phyloP scores from a whole-genome alignment of 83 land plant species.

The Larix sibirica region DNA sequence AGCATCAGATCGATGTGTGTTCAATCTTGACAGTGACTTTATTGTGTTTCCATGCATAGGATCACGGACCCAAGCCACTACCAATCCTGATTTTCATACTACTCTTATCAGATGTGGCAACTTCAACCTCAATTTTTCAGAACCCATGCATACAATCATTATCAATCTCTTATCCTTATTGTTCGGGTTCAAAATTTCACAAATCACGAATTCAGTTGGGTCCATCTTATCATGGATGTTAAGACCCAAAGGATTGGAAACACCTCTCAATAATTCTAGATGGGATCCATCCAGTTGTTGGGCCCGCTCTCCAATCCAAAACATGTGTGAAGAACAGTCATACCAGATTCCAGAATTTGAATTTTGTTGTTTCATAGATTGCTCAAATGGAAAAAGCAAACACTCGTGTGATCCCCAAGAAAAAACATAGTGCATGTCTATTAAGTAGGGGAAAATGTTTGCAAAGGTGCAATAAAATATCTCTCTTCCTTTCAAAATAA shows the following conservation, averaged over 20 bases:
- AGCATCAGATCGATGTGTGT: conserved; percentile 61
- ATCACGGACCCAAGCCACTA: no score
- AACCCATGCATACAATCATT: no score
- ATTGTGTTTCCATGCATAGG: conserved; percentile 63
- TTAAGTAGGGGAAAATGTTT: no score
- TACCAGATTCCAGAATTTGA: conserved; percentile 75
- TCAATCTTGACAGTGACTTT: conserved; percentile 30
- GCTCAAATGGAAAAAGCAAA: conserved; percentile 76
- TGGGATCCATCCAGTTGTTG: conserved; percentile 85
- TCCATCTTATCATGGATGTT: conserved; percentile 12
- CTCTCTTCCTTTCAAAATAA: no score
- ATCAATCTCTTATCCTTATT: no score
- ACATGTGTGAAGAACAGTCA: conserved; percentile 78
- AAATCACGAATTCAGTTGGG: no score
- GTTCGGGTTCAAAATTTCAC: no score
- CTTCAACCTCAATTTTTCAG: no score
- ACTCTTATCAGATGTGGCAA: no score
- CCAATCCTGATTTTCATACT: no score
- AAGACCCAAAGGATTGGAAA: conserved; percentile 74
- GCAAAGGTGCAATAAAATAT: no score
- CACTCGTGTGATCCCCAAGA: conserved; percentile 81
- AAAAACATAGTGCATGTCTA: no score
- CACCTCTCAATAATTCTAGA: conserved; percentile 74
- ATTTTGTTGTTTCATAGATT: conserved; percentile 68
- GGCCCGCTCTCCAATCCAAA: conserved; percentile 79